Conservation (phyloP, 1,284 basidiomycete genomes). For the Malassezia sympodialis region DNA sequence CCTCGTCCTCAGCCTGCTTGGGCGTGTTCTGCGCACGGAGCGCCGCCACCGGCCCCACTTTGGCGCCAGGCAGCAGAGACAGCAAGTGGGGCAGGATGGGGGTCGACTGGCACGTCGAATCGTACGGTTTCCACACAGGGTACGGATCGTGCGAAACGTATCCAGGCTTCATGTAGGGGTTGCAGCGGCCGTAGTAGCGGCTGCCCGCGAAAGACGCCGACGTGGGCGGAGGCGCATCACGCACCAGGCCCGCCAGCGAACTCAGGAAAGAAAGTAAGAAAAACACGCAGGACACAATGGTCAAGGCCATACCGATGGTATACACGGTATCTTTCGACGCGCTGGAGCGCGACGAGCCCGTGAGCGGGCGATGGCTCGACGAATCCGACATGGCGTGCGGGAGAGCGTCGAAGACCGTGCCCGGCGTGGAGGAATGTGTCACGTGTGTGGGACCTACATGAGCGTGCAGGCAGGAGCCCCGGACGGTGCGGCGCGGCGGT, state of each 20-base stretch:
- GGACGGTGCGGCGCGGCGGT: background rate
- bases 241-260: constrained; percentile 4
- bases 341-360: constrained; percentile 2
- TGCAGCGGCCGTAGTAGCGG: background rate
- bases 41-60: background rate
- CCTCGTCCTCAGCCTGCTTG: background rate
- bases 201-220: background rate
- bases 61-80: background rate
- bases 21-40: background rate
- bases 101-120: constrained; percentile 4
- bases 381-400: background rate
- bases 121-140: constrained; percentile 15
- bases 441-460: background rate
- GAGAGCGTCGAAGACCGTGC: background rate
- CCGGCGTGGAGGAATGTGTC: background rate
- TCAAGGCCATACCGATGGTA: constrained; percentile 6
- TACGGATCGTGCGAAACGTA: constrained; percentile 9
- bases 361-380: constrained; percentile 11
- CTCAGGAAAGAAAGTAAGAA: constrained; percentile 7
- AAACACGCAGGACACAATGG: constrained; percentile 6
- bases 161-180: constrained; percentile 7
- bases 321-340: constrained; percentile 5
- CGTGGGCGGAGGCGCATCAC: background rate
- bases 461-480: background rate
- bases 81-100: constrained; percentile 7